Conservation (phyloP, 257 asterid genomes). For the Craterostigma plantagineum region DNA sequence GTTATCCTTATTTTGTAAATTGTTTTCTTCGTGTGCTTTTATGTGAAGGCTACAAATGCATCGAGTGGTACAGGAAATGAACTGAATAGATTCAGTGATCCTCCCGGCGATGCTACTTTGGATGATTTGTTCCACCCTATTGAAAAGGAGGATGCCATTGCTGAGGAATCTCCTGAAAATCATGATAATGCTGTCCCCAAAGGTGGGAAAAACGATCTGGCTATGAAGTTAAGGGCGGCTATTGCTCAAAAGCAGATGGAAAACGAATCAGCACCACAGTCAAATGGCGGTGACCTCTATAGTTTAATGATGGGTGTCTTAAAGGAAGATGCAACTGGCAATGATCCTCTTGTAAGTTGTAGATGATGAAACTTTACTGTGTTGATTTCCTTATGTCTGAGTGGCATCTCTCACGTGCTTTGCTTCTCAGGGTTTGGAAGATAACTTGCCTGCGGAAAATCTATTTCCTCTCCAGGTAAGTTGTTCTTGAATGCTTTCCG, state of each 20-base stretch:
- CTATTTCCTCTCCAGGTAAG: slow-evolving; percentile 87
- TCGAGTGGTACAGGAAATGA: slow-evolving; percentile 35
- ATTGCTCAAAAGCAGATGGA: slow-evolving; percentile 85
- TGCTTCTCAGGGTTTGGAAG: slow-evolving; percentile 65
- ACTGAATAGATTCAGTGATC: slow-evolving; percentile 81
- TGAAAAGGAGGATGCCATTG: slow-evolving; percentile 61
- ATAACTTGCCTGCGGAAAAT: slow-evolving; percentile 82
- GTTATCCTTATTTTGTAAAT: too few species aligned
- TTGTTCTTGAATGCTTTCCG: slow-evolving; percentile 3
- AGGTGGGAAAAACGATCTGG: slow-evolving; percentile 70
- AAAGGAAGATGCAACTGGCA: slow-evolving; percentile 82
- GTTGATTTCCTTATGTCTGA: slow-evolving; percentile 10
- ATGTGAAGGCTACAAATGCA: slow-evolving; percentile 19
- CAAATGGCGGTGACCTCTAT: slow-evolving; percentile 63
- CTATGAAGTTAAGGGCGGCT: slow-evolving; percentile 81
- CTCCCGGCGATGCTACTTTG: slow-evolving; percentile 88
- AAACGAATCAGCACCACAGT: slow-evolving; percentile 42
- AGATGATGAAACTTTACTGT: background rate
- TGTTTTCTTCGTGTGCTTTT: too few species aligned
- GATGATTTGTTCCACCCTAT: slow-evolving; percentile 87
- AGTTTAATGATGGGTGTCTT: slow-evolving; percentile 90
- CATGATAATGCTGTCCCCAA: slow-evolving; percentile 32
- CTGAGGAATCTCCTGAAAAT: slow-evolving; percentile 41
- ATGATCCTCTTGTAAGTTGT: slow-evolving; percentile 51
- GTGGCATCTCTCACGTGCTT: slow-evolving; percentile 5